Percentiles rank a stretch among this genome's conserved stretches.
Evolutionary conservation across 352 stramenopile species (phyloP).

Genomic region (Phytophthora lateralis): DNA sequence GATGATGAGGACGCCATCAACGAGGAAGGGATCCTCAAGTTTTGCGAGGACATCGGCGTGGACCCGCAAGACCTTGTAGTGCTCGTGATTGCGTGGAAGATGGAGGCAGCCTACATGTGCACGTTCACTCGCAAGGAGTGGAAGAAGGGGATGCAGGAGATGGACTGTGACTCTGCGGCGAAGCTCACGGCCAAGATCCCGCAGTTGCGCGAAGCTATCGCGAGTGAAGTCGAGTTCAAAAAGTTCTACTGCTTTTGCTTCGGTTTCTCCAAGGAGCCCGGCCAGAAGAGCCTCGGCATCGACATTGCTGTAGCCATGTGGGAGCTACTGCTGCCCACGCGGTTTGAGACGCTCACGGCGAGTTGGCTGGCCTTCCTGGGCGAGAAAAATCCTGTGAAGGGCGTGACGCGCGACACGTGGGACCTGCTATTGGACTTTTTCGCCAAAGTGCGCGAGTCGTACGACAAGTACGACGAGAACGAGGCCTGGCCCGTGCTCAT

Average conservation of each 20-base stretch:
- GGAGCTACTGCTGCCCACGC: conserved; percentile 72
- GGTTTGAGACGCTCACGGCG: conserved; percentile 68
- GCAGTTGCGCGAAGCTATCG: conserved; percentile 60
- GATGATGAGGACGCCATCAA: conserved; percentile 70
- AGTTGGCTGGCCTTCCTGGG: conserved; percentile 83
- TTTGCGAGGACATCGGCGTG: conserved; percentile 79
- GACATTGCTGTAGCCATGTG: conserved; percentile 89
- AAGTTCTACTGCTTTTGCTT: conserved; percentile 91
- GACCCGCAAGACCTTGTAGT: conserved; percentile 82
- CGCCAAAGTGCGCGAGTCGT: conserved; percentile 76
- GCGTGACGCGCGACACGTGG: conserved; percentile 88
- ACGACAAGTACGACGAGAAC: conserved; percentile 89
- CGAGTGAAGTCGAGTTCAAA: conserved; percentile 66
- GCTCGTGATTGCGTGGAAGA: conserved; percentile 88
- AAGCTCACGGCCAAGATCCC: conserved; percentile 69
- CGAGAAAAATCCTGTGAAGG: conserved; percentile 78
- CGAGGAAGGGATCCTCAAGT: conserved; percentile 81
- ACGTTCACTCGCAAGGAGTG: conserved; percentile 87
- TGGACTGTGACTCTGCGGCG: conserved; percentile 70
- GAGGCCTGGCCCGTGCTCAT: conserved; percentile 91
- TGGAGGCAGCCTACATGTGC: conserved; percentile 87
- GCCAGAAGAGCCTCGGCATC: conserved; percentile 87
- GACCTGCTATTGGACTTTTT: conserved; percentile 88
- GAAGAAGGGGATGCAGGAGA: conserved; percentile 75
- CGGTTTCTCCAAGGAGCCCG: conserved; percentile 86